phyloP scores from a whole-genome alignment of 2,329 filamentous ascomycete species.

The Dothistroma septosporum region DNA sequence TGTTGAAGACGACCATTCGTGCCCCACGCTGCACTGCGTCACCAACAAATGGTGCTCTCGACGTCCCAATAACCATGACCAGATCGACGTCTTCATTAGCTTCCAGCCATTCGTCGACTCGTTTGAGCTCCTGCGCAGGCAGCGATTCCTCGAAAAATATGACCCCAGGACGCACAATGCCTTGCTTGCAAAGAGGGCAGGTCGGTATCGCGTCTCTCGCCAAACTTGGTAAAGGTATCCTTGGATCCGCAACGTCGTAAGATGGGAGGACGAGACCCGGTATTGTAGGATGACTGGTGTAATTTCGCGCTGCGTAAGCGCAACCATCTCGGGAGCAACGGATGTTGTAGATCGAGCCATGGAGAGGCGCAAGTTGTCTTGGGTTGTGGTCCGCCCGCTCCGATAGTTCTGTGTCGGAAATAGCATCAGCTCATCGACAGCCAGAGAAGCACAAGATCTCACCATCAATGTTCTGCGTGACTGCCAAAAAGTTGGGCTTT shows the following conservation, averaged over 20 bases:
- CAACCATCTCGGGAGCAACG: constrained; percentile 3
- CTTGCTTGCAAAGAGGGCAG: not conserved
- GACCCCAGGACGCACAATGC: not conserved
- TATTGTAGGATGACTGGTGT: not conserved
- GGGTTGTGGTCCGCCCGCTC: constrained; percentile 5
- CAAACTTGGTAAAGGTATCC: not conserved
- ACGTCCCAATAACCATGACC: constrained; percentile 3
- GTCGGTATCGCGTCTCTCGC: not conserved
- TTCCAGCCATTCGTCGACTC: constrained; percentile 4
- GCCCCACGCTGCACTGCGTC: not conserved
- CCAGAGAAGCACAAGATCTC: not conserved
- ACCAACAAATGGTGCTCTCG: not conserved
- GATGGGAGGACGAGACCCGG: not conserved
- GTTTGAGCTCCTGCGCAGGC: not conserved
- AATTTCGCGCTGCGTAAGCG: not conserved
- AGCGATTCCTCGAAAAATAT: constrained; percentile 2
- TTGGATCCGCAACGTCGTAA: not conserved
- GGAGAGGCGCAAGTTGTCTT: not conserved
- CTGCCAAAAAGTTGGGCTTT: constrained; percentile 3
- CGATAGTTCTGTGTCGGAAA: not conserved
- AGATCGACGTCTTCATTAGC: not conserved
- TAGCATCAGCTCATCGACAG: not conserved
- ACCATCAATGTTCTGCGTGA: constrained; percentile 13
- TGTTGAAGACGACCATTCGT: not conserved
- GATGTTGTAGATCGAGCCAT: constrained; percentile 1